phyloP scores from a whole-genome alignment of 345 rosid genomes.

The Jatropha curcas region DNA sequence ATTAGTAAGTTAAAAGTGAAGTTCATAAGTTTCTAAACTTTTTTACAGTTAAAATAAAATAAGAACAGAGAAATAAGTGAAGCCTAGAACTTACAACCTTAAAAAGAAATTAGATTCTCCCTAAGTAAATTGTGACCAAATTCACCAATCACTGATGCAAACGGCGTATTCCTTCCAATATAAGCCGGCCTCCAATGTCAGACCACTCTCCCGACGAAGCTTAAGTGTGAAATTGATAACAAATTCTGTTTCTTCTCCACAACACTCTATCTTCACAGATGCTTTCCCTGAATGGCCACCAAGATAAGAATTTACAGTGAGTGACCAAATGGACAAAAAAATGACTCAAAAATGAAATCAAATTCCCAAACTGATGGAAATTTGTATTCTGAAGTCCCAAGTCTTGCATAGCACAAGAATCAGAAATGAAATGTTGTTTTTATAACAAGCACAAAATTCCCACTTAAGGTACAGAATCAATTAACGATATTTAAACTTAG shows the following conservation, averaged over 20 bases:
- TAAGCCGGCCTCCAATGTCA: conserved; percentile 58
- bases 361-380: too few relatives aligned
- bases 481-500: neutral
- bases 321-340: neutral
- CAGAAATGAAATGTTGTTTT: neutral
- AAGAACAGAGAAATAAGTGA: neutral
- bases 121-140: conserved; percentile 38
- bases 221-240: conserved; percentile 44
- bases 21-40: too few relatives aligned
- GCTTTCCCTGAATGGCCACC: conserved; percentile 49
- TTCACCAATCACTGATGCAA: conserved; percentile 67
- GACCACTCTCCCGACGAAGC: conserved; percentile 84
- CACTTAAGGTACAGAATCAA: neutral
- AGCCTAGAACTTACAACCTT: conserved; percentile 57
- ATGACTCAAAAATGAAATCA: neutral
- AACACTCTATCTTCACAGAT: conserved; percentile 50
- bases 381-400: neutral
- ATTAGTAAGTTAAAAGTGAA: neutral
- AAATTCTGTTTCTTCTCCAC: conserved; percentile 35
- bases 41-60: too few relatives aligned
- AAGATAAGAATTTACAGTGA: conserved; percentile 8
- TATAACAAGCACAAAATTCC: neutral
- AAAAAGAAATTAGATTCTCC: conserved; percentile 57
- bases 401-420: neutral
- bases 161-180: conserved; percentile 87